Evolutionary conservation across 331 rosid species (phyloP).

Genomic region (Arachis monticola): DNA sequence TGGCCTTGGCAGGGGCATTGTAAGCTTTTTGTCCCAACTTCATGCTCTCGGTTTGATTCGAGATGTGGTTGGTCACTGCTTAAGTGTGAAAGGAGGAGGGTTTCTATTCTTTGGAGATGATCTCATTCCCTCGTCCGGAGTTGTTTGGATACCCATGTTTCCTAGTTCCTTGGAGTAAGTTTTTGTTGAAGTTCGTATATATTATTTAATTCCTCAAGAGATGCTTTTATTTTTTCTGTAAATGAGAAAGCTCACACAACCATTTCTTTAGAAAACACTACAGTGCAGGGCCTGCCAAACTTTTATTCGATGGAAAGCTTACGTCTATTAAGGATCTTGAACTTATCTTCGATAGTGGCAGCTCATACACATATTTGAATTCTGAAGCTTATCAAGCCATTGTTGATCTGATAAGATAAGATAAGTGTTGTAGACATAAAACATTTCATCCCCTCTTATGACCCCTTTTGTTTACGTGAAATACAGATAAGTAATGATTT

Average conservation of each 20-base stretch:
- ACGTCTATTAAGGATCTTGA: conserved; percentile 57
- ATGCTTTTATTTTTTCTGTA: conserved; percentile 19
- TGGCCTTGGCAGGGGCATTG: conserved; percentile 84
- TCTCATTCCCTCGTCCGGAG: conserved; percentile 70
- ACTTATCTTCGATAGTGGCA: conserved; percentile 82
- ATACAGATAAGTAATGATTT: conserved; percentile 64
- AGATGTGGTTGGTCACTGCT: conserved; percentile 85
- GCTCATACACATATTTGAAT: conserved; percentile 90
- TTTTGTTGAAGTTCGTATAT: background rate
- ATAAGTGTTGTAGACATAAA: conserved; percentile 12
- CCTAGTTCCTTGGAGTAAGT: conserved; percentile 62
- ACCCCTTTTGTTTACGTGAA: conserved; percentile 4
- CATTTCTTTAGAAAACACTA: conserved; percentile 69
- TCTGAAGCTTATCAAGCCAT: conserved; percentile 60
- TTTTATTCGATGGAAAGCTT: conserved; percentile 66
- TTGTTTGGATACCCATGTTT: conserved; percentile 68
- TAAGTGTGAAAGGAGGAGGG: conserved; percentile 80
- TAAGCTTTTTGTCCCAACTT: conserved; percentile 77
- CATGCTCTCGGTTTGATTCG: conserved; percentile 56
- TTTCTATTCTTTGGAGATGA: conserved; percentile 84
- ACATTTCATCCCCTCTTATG: background rate
- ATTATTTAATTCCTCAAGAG: conserved; percentile 14
- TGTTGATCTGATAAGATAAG: conserved; percentile 63
- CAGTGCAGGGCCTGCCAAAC: conserved; percentile 81
- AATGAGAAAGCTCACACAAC: conserved; percentile 17